Conservation (phyloP, 1,139 yeast genomes). For the Torulaspora pretoriensis region DNA sequence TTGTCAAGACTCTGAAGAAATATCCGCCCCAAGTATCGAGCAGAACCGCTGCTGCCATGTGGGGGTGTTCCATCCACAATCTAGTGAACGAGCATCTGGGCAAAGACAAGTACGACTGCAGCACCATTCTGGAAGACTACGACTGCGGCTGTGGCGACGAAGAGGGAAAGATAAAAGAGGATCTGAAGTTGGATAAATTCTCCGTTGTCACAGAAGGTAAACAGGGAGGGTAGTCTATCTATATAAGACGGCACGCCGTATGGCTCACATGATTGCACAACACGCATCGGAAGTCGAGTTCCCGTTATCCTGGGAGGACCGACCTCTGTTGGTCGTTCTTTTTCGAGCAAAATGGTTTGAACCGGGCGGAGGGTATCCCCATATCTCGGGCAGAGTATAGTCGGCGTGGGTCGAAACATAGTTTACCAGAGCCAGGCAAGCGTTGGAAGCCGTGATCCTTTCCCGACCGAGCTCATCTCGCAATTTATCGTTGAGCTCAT, state of each 20-base stretch:
- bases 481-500: conserved; percentile 55
- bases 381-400: conserved; percentile 48
- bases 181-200: conserved; percentile 25
- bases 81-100: conserved; percentile 68
- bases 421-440: conserved; percentile 48
- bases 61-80: conserved; percentile 98
- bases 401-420: conserved; percentile 49
- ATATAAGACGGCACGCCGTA: neutral
- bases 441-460: conserved; percentile 65
- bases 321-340: conserved; percentile 1
- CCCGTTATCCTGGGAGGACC: conserved; percentile 17
- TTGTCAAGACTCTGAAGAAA: conserved; percentile 58
- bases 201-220: conserved; percentile 32
- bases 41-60: conserved; percentile 77
- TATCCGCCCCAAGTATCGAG: conserved; percentile 82
- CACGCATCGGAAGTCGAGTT: conserved; percentile 31
- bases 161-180: conserved; percentile 37
- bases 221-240: conserved; percentile 30
- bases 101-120: conserved; percentile 77
- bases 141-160: conserved; percentile 94
- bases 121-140: conserved; percentile 78
- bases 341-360: conserved; percentile 41
- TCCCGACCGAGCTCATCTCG: conserved; percentile 52
- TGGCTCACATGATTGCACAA: conserved; percentile 42
- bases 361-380: conserved; percentile 48